These are phyloP conservation scores for Aspergillus transmontanensis DNA, from an alignment of 2,329 filamentous ascomycete species.

Conservation along the genomic window DNA sequence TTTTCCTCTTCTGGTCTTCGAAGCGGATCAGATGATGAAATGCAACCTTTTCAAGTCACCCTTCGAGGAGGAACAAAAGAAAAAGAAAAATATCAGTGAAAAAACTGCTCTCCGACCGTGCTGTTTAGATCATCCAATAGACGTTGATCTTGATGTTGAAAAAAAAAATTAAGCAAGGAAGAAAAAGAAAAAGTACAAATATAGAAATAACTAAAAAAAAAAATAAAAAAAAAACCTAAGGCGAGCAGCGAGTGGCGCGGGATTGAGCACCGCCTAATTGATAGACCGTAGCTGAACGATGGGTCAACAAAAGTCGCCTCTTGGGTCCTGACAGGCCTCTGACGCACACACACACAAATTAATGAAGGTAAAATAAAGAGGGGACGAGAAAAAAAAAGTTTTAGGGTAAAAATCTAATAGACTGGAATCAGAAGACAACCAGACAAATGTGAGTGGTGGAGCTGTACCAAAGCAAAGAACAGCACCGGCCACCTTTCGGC, in stretches of 20 bases:
- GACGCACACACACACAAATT: constrained; percentile 22
- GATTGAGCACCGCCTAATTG: constrained; percentile 22
- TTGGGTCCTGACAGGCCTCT: constrained; percentile 15
- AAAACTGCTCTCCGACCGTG: constrained; percentile 12
- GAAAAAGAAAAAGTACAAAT: constrained; percentile 6
- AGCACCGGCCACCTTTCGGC: constrained; percentile 23
- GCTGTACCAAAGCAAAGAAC: constrained; percentile 24
- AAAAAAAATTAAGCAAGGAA: constrained; percentile 3
- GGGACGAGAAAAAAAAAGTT: constrained; percentile 6
- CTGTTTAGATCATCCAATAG: constrained; percentile 12
- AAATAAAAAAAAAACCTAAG: background rate
- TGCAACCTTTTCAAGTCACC: background rate
- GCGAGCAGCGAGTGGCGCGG: constrained; percentile 18
- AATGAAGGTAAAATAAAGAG: background rate
- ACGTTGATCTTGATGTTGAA: constrained; percentile 7
- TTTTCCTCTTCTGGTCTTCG: constrained; percentile 3
- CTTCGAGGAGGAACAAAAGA: background rate
- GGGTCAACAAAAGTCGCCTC: constrained; percentile 26
- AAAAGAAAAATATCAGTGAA: background rate
- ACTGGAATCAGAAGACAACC: constrained; percentile 19
- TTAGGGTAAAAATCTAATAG: constrained; percentile 12
- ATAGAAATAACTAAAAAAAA: constrained; percentile 2
- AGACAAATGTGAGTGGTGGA: constrained; percentile 24
- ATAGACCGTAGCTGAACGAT: constrained; percentile 30
- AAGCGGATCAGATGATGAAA: constrained; percentile 9